Evolutionary conservation across 805 yeast genomes (phyloP), one percentile per base, ranked within the genome.

Genomic region (Wickerhamiella sergipiensis): DNA sequence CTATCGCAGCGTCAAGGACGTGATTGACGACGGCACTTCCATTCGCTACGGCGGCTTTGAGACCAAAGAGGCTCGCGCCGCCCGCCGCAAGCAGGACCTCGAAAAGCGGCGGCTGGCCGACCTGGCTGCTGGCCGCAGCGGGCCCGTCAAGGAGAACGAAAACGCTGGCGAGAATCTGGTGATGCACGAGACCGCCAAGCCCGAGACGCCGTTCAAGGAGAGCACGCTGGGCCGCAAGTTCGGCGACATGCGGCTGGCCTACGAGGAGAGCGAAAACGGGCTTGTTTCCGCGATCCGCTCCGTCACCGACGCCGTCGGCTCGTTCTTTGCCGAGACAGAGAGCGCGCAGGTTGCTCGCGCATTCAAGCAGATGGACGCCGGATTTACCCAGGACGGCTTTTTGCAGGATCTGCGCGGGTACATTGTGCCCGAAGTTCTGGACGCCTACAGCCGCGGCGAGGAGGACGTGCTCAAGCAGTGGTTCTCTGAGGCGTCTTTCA

Each of bases 401-500:
- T 76, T 82, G 55, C 79, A 76, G 58, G 89, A 90, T 53, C 74
- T 90, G 62, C 83, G 97, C 66, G 90, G 87, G 62, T 92, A 81
- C 69, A 85, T 92, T 55, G 79, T 92, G 51, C 98, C 99, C 10
- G 99, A 92, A 67, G 79, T 92, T 36, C 73, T 92, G 62, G 99
- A 92, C 63, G 97, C 97, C 7, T 89, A 88, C 68, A 86, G 86
- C 53, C 83, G 83, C 59, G 95, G 95, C 57, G 97, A 92, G 60
- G 90, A 81, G 56, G 75, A 74, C 48, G 81, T 81, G 19, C 75
- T 92, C 65, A 85, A 89, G 67, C 71, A 73, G 60, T 92, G 99
- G 99, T 78, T 92, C 53, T 82, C 94, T 47, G 98, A 92, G 70
- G 97, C 97, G 26, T 97, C 98, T 44, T 90, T 71, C 71, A 90